Evolutionary conservation across 2,329 filamentous ascomycete genomes (phyloP).

Genomic region (Penicillium sp.): DNA sequence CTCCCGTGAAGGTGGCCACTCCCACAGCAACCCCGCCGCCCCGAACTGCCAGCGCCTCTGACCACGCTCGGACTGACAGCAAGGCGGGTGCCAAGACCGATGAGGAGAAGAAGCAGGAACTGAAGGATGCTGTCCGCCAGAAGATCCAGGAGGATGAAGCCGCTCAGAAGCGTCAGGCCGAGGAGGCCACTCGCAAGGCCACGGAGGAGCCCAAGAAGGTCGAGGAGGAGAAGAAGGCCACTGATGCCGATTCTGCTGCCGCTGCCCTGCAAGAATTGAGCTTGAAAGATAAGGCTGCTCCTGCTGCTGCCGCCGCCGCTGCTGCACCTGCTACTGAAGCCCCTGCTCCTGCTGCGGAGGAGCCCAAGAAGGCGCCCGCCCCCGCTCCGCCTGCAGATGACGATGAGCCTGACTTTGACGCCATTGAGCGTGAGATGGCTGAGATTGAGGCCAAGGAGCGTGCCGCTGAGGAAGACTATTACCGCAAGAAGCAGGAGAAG

Average conservation of each 20-base stretch:
- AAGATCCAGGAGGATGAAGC: slow-evolving; percentile 60
- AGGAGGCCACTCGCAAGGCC: slow-evolving; percentile 41
- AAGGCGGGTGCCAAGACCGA: slow-evolving; percentile 64
- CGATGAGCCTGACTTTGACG: slow-evolving; percentile 48
- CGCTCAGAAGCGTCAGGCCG: slow-evolving; percentile 49
- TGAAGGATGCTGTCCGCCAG: slow-evolving; percentile 56
- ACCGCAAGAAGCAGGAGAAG: slow-evolving; percentile 78
- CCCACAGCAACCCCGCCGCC: slow-evolving; percentile 79
- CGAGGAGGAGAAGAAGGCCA: slow-evolving; percentile 33
- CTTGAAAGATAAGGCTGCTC: slow-evolving; percentile 30
- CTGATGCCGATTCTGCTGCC: slow-evolving; percentile 30
- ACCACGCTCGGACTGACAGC: slow-evolving; percentile 72
- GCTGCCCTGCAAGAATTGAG: slow-evolving; percentile 33
- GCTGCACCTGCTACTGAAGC: slow-evolving; percentile 25
- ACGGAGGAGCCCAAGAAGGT: slow-evolving; percentile 48
- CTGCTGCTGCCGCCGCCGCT: slow-evolving; percentile 18
- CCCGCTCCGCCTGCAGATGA: slow-evolving; percentile 32
- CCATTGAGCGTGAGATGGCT: slow-evolving; percentile 48
- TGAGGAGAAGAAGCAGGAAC: slow-evolving; percentile 78
- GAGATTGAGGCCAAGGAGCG: slow-evolving; percentile 49
- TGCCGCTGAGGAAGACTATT: slow-evolving; percentile 46
- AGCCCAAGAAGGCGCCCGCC: slow-evolving; percentile 20
- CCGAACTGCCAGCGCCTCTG: slow-evolving; percentile 65
- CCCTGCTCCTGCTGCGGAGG: slow-evolving; percentile 23
- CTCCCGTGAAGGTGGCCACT: slow-evolving; percentile 62